phyloP scores from a whole-genome alignment of 2,329 filamentous ascomycete genomes.

The Zymoseptoria pseudotritici region DNA sequence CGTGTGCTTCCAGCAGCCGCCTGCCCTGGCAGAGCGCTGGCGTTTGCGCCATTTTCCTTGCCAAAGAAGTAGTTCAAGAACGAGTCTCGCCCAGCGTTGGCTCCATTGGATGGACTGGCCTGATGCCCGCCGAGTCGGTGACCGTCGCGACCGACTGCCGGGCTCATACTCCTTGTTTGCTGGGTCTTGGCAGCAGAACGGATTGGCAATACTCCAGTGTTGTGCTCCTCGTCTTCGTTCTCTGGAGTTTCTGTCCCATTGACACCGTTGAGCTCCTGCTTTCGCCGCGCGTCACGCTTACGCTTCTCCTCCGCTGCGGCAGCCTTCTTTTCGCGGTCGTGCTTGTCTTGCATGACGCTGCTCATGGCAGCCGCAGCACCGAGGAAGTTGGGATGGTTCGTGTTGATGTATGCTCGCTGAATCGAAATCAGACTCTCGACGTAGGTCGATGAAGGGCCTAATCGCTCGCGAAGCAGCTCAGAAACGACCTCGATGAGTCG shows the following conservation, averaged over 20 bases:
- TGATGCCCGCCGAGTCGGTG: conserved; percentile 20
- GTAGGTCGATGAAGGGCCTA: conserved; percentile 82
- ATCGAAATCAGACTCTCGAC: conserved; percentile 97
- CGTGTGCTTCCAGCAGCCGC: conserved; percentile 41
- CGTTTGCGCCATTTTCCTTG: conserved; percentile 64
- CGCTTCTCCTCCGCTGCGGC: conserved; percentile 76
- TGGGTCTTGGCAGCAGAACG: conserved; percentile 43
- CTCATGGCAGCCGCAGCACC: conserved; percentile 96
- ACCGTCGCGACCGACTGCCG: conserved; percentile 54
- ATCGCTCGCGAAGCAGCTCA: conserved; percentile 81
- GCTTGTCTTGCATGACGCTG: conserved; percentile 87
- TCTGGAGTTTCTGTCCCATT: conserved; percentile 66
- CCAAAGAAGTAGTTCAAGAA: conserved; percentile 99
- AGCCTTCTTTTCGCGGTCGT: conserved; percentile 82
- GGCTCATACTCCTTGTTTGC: conserved; percentile 71
- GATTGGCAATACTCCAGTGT: conserved; percentile 48
- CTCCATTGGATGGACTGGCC: conserved; percentile 3
- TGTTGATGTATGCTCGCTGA: conserved; percentile 97
- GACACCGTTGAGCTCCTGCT: conserved; percentile 71
- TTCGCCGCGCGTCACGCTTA: conserved; percentile 71
- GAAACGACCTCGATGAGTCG: conserved; percentile 98
- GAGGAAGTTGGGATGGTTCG: conserved; percentile 97
- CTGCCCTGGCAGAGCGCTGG: conserved; percentile 29
- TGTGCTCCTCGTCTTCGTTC: conserved; percentile 48
- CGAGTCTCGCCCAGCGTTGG: conserved; percentile 62